phyloP scores from a whole-genome alignment of 305 asterid genomes.

The Euphrasia arctica region DNA sequence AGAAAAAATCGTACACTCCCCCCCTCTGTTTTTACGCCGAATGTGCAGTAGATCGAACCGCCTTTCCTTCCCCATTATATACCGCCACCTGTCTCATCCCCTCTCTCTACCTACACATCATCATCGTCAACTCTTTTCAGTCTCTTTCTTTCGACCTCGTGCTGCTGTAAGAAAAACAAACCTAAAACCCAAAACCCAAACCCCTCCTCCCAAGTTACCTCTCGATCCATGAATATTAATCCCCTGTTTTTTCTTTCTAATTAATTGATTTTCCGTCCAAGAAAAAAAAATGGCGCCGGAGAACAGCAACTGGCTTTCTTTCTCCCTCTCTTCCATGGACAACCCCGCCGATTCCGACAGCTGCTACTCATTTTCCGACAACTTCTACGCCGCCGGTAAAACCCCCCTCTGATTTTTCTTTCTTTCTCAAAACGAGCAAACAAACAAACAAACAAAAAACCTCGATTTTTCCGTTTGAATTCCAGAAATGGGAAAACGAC shows the following conservation, averaged over 20 bases:
- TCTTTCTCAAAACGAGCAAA: not conserved
- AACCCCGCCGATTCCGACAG: conserved; percentile 60
- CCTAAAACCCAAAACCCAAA: too few species aligned
- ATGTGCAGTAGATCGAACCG: conserved; percentile 61
- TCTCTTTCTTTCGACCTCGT: not conserved
- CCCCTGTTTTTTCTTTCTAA: too few species aligned
- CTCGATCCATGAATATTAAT: too few species aligned
- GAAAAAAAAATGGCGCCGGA: conserved; percentile 62
- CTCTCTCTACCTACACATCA: not conserved
- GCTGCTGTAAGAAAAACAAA: too few species aligned
- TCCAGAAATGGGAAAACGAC: conserved; percentile 25
- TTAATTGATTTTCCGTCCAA: too few species aligned
- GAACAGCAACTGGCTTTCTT: conserved; percentile 70
- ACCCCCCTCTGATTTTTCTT: not conserved
- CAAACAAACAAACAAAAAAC: conserved; percentile 5
- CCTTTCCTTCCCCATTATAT: conserved; percentile 61
- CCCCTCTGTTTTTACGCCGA: conserved; percentile 59
- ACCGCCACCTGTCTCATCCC: conserved; percentile 44
- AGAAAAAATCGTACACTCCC: not conserved
- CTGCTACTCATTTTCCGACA: conserved; percentile 62
- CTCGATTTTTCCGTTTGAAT: conserved; percentile 44
- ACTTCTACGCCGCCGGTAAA: conserved; percentile 60
- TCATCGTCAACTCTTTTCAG: not conserved
- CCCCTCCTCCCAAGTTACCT: too few species aligned
- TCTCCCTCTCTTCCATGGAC: conserved; percentile 75